Evolutionary conservation across 2,329 filamentous ascomycete genomes (phyloP), one percentile per base, ranked within the genome.

Genomic region (Xenosphaeropsis pyriputrescens): DNA sequence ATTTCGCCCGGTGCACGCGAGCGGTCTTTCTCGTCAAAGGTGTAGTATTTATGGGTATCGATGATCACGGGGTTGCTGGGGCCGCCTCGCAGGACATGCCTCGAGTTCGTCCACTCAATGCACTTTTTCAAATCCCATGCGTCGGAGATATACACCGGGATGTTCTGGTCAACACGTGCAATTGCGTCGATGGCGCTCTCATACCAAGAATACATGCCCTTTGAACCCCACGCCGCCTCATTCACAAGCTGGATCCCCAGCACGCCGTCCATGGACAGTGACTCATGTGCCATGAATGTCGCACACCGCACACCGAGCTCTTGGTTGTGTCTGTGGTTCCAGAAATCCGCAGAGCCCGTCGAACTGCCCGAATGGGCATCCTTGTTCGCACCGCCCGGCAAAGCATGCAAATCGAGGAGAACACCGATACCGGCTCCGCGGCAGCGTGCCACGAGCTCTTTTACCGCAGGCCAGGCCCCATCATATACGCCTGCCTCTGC

Each of bases 1-100:
- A 75, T 68, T 38, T 72, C 57, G 35, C 64, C 60, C 2, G 72
- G 69, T 11, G 61, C 55, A 43, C 67, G 64, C 8, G 50, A 48
- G 46, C 67, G 67, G 50, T 75, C 65, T 2, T 55, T 57, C 9
- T 69, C 64, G n/a, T 61, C 59, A 48, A 74, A 75, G 30, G 64
- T 66, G 59, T 68, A 76, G 50, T 76, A 75, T 39, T 64, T 61
- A 50, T 75, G 72, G 11, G 70, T 74, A 44, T 75, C 72, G 18
- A 76, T 57, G 16, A 75, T 54, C 6, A 75, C 58, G 0, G 70
- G 68, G 36, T 62, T 64, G 11, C 50, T 43, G n/a, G 48, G 40
- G 5, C 16, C n/a, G 13, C 37, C 22, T 32, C 30, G 18, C 9
- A 40, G 42, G 5, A 48, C 47, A 41, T 64, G 65, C 44, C 62